Base-by-base conservation (phyloP, 768 basidiomycete genomes). In the Coprinopsis marcescibilis region DNA sequence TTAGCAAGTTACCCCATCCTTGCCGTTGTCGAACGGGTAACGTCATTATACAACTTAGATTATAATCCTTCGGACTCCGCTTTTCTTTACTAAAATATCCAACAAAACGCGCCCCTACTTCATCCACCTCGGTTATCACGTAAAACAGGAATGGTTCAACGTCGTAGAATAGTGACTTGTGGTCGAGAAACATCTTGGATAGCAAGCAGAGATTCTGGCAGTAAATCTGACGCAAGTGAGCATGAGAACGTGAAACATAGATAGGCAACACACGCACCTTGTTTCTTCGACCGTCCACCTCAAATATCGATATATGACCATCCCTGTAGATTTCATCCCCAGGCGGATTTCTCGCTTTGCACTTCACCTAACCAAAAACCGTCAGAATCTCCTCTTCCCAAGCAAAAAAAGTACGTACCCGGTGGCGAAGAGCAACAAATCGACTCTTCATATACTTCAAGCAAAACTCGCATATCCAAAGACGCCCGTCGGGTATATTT, bases 51-150 rank as follows among this genome's bases (percentile, higher is more conserved):
- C 96, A 99, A 65, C 92, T 95, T 55, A 99, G 83, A 68, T 99
- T 99, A 65, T 92, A 93, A 59, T 92, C 89, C 67, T 92, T 93
- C 46, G 86, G 85, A 62, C 91, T 94, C 43, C 90, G 76, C 70
- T 99, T 99, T 75, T 99, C 96, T 65, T 99, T 99, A 68, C 87
- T 90, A 62, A 99, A 99, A 64, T 99, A 99, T 6, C 96, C 96
- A 44, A 99, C 87, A 59, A 99, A 99, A 44, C 88, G 83, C 23
- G 92, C 86, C 4, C 95, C 96, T 40, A 78, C 67, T 29, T 92
- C 90, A 67, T 96, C 90, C 48, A 78, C 75, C 61, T 96, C 89
- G 3, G 95, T 87, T 71, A 96, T 89, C 53, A 99, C 94, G 64
- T 99, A 99, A 70, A 99, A 99, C 37, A 99, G 70, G 67, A 99